Evolutionary conservation across 2,329 filamentous ascomycete genomes (phyloP).

Genomic region (Exophiala calicioides): DNA sequence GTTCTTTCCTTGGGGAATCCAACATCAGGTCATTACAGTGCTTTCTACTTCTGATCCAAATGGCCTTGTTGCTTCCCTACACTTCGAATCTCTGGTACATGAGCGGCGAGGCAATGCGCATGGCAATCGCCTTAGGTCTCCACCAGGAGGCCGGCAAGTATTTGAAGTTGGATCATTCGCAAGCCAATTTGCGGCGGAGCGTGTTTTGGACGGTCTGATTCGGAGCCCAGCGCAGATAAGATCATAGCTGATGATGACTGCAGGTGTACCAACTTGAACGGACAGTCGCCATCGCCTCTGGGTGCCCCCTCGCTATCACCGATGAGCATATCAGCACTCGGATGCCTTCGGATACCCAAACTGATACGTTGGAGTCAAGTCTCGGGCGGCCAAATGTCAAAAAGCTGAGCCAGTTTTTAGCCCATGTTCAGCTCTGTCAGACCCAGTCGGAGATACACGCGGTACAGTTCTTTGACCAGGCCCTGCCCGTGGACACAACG

Average conservation of each 20-base stretch:
- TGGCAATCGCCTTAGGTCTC: neutral
- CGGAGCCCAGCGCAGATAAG: neutral
- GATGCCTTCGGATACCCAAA: neutral
- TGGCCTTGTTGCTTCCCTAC: neutral
- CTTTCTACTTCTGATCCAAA: neutral
- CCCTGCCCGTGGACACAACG: neutral
- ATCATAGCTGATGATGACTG: neutral
- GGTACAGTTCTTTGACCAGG: constrained; percentile 3
- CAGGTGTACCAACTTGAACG: neutral
- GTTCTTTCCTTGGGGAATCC: neutral
- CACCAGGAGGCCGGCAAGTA: neutral
- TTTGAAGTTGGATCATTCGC: neutral
- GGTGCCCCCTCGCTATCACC: constrained; percentile 18
- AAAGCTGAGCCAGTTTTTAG: neutral
- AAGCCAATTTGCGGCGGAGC: neutral
- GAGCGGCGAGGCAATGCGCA: neutral
- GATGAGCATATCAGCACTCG: constrained; percentile 17
- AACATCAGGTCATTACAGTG: neutral
- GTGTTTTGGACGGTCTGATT: constrained; percentile 1
- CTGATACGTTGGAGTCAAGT: neutral
- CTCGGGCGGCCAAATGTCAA: neutral
- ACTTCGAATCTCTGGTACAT: neutral
- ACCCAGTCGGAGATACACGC: constrained; percentile 1
- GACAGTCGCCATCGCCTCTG: neutral
- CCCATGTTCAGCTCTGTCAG: neutral